Evolutionary conservation across 768 basidiomycete genomes (phyloP).

Genomic region (Phaeotremella fagi): DNA sequence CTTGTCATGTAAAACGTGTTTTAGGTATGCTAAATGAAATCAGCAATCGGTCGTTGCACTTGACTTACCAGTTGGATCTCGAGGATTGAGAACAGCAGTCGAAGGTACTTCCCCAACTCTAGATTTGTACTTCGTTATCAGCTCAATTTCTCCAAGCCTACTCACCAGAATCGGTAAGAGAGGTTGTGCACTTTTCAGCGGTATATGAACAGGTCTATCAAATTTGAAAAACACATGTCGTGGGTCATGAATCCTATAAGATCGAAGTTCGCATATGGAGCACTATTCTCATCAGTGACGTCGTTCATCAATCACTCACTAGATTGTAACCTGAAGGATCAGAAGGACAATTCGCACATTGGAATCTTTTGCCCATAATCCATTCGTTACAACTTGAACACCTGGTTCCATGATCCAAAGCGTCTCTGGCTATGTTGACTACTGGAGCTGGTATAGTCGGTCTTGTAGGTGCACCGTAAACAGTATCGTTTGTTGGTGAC

Average conservation of each 20-base stretch:
- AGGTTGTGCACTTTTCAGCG: constrained; percentile 56
- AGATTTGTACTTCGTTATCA: constrained; percentile 12
- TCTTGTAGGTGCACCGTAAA: constrained; percentile 51
- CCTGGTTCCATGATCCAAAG: constrained; percentile 32
- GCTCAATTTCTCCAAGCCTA: constrained; percentile 3
- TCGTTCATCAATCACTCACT: constrained; percentile 52
- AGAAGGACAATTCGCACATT: constrained; percentile 86
- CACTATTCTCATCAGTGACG: constrained; percentile 56
- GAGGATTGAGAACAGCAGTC: constrained; percentile 11
- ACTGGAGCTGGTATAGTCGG: background rate
- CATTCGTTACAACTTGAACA: constrained; percentile 40
- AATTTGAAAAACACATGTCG: constrained; percentile 85
- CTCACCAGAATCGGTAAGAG: constrained; percentile 67
- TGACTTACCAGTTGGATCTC: constrained; percentile 12
- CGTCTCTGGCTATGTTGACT: constrained; percentile 11
- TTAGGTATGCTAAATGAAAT: constrained; percentile 27
- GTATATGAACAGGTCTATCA: constrained; percentile 67
- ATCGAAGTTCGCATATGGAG: constrained; percentile 67
- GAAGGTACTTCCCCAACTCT: constrained; percentile 21
- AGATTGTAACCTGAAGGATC: constrained; percentile 65
- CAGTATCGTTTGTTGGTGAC: constrained; percentile 67
- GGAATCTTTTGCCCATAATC: constrained; percentile 75
- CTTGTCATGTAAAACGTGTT: constrained; percentile 40
- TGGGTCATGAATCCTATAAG: constrained; percentile 74
- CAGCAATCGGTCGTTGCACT: background rate